Evolutionary conservation across 805 yeast genomes (phyloP).

Genomic region (Lipomyces japonicus): DNA sequence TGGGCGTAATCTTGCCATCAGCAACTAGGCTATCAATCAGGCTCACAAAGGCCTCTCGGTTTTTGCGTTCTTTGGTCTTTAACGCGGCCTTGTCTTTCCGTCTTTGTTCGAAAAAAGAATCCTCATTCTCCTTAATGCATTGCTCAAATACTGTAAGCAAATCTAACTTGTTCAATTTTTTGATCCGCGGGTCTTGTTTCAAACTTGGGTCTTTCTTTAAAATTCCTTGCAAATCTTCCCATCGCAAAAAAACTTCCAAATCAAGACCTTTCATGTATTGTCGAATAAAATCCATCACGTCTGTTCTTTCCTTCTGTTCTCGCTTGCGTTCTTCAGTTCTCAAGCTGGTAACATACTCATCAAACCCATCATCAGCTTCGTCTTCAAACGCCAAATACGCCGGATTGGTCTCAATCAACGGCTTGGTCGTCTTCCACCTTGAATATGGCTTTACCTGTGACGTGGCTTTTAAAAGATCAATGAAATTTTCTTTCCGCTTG

Average conservation of each 20-base stretch:
- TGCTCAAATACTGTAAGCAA: constrained; percentile 52
- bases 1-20: constrained; percentile 44
- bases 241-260: constrained; percentile 10
- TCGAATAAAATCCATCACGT: constrained; percentile 17
- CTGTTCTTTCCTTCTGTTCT: constrained; percentile 33
- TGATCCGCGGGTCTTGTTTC: constrained; percentile 31
- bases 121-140: constrained; percentile 37
- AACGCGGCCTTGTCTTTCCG: constrained; percentile 40
- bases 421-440: constrained; percentile 24
- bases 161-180: constrained; percentile 48
- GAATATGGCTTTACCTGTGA: constrained; percentile 25
- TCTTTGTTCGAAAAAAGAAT: constrained; percentile 31
- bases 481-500: constrained; percentile 52
- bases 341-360: constrained; percentile 10
- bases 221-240: constrained; percentile 18
- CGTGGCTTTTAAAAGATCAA: constrained; percentile 36
- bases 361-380: constrained; percentile 12
- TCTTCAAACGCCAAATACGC: constrained; percentile 19
- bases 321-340: constrained; percentile 7
- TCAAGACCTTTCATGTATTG: constrained; percentile 4
- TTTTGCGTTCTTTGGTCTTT: constrained; percentile 57
- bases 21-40: constrained; percentile 43
- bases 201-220: constrained; percentile 32
- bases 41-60: constrained; percentile 56
- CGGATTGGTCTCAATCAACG: constrained; percentile 5